Conservation (phyloP, 305 asterid genomes). For the Fraxinus sp. region DNA sequence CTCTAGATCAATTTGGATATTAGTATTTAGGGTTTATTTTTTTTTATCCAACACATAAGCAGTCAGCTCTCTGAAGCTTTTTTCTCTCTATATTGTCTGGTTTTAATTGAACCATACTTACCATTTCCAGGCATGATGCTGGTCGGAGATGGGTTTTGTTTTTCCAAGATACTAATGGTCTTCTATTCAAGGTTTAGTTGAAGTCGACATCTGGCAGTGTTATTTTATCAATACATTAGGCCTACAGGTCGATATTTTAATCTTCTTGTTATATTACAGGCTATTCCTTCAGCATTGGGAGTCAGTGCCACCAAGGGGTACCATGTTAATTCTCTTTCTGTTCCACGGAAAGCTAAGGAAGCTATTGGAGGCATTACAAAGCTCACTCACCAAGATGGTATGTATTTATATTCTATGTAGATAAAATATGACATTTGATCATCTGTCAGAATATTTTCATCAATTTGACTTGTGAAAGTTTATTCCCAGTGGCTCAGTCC, state of each 20-base stretch:
- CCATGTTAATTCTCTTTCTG: conserved; percentile 98
- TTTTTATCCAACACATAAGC: not conserved
- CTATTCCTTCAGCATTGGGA: conserved; percentile 90
- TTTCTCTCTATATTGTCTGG: conserved; percentile 4
- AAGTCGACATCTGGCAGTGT: conserved; percentile 9
- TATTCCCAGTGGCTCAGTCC: not conserved
- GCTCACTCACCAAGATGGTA: conserved; percentile 92
- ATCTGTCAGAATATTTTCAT: not conserved
- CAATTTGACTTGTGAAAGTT: conserved; percentile 12
- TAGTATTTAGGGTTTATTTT: not conserved
- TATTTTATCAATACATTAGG: conserved; percentile 14
- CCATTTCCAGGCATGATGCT: conserved; percentile 62
- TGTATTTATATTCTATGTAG: conserved; percentile 19
- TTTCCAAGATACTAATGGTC: conserved; percentile 98
- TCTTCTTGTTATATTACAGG: conserved; percentile 44
- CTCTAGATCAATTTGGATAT: not conserved
- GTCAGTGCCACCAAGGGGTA: conserved; percentile 80
- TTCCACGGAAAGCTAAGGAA: conserved; percentile 99
- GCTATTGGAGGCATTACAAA: conserved; percentile 97
- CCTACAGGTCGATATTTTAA: conserved; percentile 3
- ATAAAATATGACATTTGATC: conserved; percentile 11
- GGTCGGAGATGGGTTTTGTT: conserved; percentile 93
- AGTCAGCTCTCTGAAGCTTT: conserved; percentile 5
- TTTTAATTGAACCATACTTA: conserved; percentile 20
- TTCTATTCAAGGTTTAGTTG: conserved; percentile 80